Conservation (phyloP, 2,329 filamentous ascomycete genomes). For the Endoconidiophora laricicola region DNA sequence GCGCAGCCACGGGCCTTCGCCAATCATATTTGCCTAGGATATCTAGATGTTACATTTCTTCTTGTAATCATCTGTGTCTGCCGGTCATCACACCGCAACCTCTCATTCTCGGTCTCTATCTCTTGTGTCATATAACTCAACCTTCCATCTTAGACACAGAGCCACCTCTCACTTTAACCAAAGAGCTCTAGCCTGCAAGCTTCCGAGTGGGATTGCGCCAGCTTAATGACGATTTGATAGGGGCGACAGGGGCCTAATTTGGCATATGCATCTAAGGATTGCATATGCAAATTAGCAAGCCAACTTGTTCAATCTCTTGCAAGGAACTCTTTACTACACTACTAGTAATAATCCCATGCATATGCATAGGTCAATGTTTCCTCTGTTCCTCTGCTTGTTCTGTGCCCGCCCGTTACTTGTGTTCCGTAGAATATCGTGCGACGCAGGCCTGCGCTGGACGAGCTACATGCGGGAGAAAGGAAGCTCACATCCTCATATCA, state of each 20-base stretch:
- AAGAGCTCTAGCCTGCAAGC: not conserved
- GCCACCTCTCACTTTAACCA: not conserved
- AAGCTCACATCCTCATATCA: too few relatives aligned
- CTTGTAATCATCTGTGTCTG: too few relatives aligned
- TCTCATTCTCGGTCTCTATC: not conserved
- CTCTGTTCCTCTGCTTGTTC: too few relatives aligned
- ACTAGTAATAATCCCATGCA: not conserved
- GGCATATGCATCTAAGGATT: constrained; percentile 10
- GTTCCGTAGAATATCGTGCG: too few relatives aligned
- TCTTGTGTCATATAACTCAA: not conserved
- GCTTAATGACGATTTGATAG: constrained; percentile 6
- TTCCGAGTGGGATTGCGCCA: not conserved
- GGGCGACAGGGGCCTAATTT: constrained; percentile 10
- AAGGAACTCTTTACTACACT: not conserved
- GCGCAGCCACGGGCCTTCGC: too few relatives aligned
- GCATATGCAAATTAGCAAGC: constrained; percentile 4
- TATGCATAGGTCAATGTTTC: not conserved
- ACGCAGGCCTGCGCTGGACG: too few relatives aligned
- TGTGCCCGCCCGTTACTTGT: too few relatives aligned
- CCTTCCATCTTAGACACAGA: not conserved
- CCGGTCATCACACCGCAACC: not conserved
- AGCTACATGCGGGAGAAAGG: too few relatives aligned
- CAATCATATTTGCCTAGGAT: too few relatives aligned
- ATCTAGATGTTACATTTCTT: too few relatives aligned
- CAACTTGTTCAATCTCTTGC: not conserved